Conservation (phyloP, 2,329 filamentous ascomycete genomes). For the Rutstroemia sp. region DNA sequence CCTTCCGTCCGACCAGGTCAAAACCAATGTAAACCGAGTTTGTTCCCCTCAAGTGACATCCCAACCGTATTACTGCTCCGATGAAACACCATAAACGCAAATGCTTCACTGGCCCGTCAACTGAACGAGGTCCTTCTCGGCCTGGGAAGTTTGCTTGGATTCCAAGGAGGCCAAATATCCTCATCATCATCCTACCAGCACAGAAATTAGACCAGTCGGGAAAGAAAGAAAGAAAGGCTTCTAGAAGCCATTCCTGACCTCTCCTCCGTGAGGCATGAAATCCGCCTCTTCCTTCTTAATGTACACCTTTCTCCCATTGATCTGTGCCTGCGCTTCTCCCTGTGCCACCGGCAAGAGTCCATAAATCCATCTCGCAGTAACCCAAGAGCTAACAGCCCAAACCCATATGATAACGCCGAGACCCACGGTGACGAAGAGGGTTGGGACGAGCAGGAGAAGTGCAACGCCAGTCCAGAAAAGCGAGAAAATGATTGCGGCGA, state of each 20-base stretch:
- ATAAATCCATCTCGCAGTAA: constrained; percentile 42
- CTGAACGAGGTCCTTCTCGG: no score
- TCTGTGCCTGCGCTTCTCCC: constrained; percentile 13
- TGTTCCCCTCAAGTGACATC: no score
- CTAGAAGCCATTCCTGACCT: constrained; percentile 8
- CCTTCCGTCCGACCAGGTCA: no score
- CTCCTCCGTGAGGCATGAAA: constrained; percentile 11
- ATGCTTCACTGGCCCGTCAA: no score
- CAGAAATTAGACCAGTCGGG: no score
- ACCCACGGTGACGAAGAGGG: constrained; percentile 57
- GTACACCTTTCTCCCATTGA: constrained; percentile 20
- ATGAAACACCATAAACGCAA: no score
- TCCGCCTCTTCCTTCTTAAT: constrained; percentile 20
- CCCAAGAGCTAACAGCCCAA: constrained; percentile 56
- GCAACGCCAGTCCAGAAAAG: constrained; percentile 62
- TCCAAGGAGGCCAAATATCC: no score
- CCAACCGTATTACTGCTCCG: no score
- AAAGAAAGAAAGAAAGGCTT: no score
- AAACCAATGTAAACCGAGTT: no score
- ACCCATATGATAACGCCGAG: constrained; percentile 58
- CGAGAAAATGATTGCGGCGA: constrained; percentile 56
- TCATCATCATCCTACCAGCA: no score
- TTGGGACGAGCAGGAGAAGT: constrained; percentile 59
- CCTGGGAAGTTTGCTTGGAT: no score
- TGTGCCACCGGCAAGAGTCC: constrained; percentile 21